These are phyloP conservation scores for Lactifluus volemus DNA, from an alignment of 768 basidiomycete genomes.

Conservation along the genomic window DNA sequence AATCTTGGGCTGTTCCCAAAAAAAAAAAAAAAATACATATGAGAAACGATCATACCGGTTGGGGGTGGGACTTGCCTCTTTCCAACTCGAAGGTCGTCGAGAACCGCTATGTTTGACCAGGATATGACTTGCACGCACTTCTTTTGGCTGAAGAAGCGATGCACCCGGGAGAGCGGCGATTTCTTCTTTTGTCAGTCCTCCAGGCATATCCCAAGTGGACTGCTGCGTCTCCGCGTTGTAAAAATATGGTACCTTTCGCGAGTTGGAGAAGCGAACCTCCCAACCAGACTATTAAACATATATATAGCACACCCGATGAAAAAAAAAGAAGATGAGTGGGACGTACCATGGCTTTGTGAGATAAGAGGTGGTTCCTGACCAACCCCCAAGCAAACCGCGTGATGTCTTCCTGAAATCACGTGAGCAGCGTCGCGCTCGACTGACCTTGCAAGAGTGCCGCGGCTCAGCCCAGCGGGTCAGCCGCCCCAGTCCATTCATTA, in stretches of 20 bases:
- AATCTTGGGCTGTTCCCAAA: slow-evolving; percentile 47
- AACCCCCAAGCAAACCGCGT: background rate
- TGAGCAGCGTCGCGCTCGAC: background rate
- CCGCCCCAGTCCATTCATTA: background rate
- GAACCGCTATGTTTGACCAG: slow-evolving; percentile 85
- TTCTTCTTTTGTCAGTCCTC: slow-evolving; percentile 52
- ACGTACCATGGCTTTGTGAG: slow-evolving; percentile 5
- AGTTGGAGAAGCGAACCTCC: slow-evolving; percentile 85
- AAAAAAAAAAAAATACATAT: no score
- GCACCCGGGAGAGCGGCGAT: slow-evolving; percentile 61
- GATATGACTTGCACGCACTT: slow-evolving; percentile 92
- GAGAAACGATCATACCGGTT: no score
- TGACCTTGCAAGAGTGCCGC: no score
- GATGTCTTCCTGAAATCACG: background rate
- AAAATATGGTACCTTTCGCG: slow-evolving; percentile 77
- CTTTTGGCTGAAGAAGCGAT: slow-evolving; percentile 40
- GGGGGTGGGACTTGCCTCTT: slow-evolving; percentile 45
- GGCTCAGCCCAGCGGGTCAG: no score
- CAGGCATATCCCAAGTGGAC: slow-evolving; percentile 77
- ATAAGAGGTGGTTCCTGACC: background rate
- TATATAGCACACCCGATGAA: background rate
- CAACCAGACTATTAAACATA: slow-evolving; percentile 31
- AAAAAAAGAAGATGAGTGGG: background rate
- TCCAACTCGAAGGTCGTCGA: slow-evolving; percentile 75
- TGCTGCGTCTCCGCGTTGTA: slow-evolving; percentile 62